Evolutionary conservation across 768 basidiomycete genomes (phyloP), one percentile per base, ranked within the genome.

Genomic region (Serendipita sp.): DNA sequence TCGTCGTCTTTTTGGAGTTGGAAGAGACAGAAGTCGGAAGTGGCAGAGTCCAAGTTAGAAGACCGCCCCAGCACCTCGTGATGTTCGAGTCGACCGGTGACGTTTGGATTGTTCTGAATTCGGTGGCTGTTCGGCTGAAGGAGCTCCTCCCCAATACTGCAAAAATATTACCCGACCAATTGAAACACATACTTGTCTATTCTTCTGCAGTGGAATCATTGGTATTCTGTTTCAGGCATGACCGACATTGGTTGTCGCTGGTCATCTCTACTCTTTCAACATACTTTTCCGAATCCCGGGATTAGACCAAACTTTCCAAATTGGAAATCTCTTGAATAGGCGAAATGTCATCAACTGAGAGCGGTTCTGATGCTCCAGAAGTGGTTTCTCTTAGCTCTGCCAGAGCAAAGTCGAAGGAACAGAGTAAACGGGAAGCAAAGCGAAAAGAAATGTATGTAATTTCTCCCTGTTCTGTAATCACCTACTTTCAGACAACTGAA

Each of bases 111-210:
- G 30, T 16, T 60, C 32, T 35, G 56, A 32, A 4, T n/a, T 4
- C 56, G 35, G 56, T 60, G 56, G 56, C 56, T 60, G 56, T 60
- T 60, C 56, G 56, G 28, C 24, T n/a, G 18, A 51, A 32, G 48
- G 48, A 5, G 30, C n/a, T 51, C 48, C n/a, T 32, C 16, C 48
- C 8, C 8, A 51, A 8, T 51, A 8, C 30, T 18, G 8, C n/a
- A 18, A 7, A 5, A 18, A 8, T 51, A 51, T 32, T 46, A 13
- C 45, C 18, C 45, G 24, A 24, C 24, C 38, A 13, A 41, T 13
- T 41, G 38, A 13, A 41, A 41, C 13, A 41, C 13, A 3, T 41
- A 41, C 13, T 41, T 41, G 41, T 41, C 7, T 13, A 41, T 41
- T 41, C 41, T 13, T 7, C 13, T 41, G 41, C 41, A 41, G 5